phyloP scores from a whole-genome alignment of 1,284 basidiomycete species.

The Xerocomus nothofagi region DNA sequence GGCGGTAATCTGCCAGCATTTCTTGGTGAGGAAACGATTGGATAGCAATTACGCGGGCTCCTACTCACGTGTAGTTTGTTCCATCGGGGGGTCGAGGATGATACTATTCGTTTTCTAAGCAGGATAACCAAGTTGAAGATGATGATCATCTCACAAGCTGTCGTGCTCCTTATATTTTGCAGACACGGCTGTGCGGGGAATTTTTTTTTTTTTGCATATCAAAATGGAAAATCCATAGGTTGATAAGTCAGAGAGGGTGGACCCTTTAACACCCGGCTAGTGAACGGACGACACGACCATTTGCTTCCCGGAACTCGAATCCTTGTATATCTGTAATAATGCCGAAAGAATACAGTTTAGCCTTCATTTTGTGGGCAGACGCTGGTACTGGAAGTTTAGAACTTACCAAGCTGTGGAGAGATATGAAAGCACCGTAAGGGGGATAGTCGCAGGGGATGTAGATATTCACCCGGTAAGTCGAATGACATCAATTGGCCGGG shows the following conservation, averaged over 20 bases:
- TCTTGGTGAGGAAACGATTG: constrained; percentile 4
- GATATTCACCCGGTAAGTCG: neutral
- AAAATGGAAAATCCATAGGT: constrained; percentile 24
- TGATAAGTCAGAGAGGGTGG: constrained; percentile 14
- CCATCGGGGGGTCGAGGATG: constrained; percentile 7
- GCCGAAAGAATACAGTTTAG: neutral
- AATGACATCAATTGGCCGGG: neutral
- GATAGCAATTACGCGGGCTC: neutral
- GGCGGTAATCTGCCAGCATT: constrained; percentile 21
- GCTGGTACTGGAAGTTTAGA: constrained; percentile 26
- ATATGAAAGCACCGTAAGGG: neutral
- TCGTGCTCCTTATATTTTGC: constrained; percentile 20
- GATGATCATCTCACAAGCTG: neutral
- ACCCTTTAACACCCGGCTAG: constrained; percentile 4
- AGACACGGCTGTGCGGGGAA: constrained; percentile 10
- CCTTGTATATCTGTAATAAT: neutral
- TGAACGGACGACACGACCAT: neutral
- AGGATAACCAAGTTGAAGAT: neutral
- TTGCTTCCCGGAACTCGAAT: neutral
- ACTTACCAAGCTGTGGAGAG: constrained; percentile 29
- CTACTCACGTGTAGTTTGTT: constrained; percentile 18
- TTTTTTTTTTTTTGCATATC: constrained; percentile 7
- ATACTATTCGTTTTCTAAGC: neutral
- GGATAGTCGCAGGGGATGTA: neutral
- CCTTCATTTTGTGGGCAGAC: constrained; percentile 7